Evolutionary conservation across 2,329 filamentous ascomycete species (phyloP).

Genomic region (Herpotrichia juniperi): DNA sequence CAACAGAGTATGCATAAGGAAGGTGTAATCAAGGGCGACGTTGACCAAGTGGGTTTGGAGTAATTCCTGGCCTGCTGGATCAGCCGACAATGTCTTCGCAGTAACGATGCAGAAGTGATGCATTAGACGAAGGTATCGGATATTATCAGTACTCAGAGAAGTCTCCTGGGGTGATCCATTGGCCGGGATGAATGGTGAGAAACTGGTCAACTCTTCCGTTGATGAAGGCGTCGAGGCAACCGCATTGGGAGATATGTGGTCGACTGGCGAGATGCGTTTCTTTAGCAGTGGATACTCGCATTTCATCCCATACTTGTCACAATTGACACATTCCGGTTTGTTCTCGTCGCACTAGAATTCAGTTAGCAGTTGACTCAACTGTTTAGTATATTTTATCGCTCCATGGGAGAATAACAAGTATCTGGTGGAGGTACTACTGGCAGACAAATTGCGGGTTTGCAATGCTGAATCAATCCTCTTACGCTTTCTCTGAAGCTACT

Average conservation of each 20-base stretch:
- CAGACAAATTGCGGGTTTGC: no score
- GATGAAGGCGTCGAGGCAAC: conserved; percentile 22
- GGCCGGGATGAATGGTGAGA: not conserved
- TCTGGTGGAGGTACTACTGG: no score
- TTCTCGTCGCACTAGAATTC: conserved; percentile 36
- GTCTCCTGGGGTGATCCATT: not conserved
- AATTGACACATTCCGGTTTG: conserved; percentile 36
- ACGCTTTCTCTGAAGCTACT: no score
- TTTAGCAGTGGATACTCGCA: conserved; percentile 33
- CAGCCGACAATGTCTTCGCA: conserved; percentile 25
- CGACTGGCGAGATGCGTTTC: conserved; percentile 18
- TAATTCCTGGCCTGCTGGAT: conserved; percentile 23
- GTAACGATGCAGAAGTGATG: conserved; percentile 40
- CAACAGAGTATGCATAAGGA: conserved; percentile 52
- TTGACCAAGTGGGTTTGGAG: conserved; percentile 30
- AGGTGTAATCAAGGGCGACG: conserved; percentile 49
- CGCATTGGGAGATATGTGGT: conserved; percentile 16
- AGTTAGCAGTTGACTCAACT: conserved; percentile 1
- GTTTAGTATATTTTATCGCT: conserved; percentile 17
- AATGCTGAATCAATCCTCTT: no score
- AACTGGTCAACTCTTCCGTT: conserved; percentile 13
- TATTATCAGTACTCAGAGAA: conserved; percentile 10
- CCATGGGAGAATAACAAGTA: no score
- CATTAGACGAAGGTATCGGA: conserved; percentile 34
- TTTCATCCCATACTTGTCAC: conserved; percentile 34